Base-by-base conservation (phyloP, 2,329 filamentous ascomycete species). In the Beauveria pseudobassiana region DNA sequence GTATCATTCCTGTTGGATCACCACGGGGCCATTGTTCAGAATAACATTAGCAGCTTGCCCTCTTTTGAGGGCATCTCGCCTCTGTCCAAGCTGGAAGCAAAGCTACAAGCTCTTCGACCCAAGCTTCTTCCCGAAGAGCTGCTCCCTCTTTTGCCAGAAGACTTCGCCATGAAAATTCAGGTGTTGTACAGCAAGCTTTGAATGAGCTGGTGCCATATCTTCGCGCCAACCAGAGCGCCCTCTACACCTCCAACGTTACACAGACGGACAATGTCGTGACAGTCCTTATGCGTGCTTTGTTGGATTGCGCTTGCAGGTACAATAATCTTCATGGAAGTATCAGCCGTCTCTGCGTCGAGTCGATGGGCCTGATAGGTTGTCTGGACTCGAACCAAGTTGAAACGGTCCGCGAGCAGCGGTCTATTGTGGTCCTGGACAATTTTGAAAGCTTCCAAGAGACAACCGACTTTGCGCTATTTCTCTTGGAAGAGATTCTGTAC, bases 341-440 rank as follows among this genome's bases (percentile, higher is more conserved):
- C 60, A 82, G 87, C 56, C 79, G 84, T 20, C 78, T 96, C 3
- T 91, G 90, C 64, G 89, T 91, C 16, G 86, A 89, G 69, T 95
- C 91, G 65, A 80, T 99, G 45, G 96, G 96, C 0, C 81, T 96
- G 22, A 86, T 99, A 59, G 95, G 96, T 7, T 96, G 93, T 66
- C 77, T 99, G 24, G 96, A 99, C 72, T 88, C 93, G 1, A 96
- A 96, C 69, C 86, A 90, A 63, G 85, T 97, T 1, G 95, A 99
- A 69, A 85, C 86, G 0, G 82, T 89, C 12, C 84, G 90, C 62
- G 88, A 90, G 67, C 88, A 91, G 67, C 87, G 84, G 65, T 88
- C 91, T n/a, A 89, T 97, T 59, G 84, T 98, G 26, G 86, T 98
- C 55, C 76, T 93, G 43, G 89, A 90, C 56, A 98, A 99, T 71